Conservation (phyloP, 2,329 filamentous ascomycete species). For the Colletotrichum paranaense region DNA sequence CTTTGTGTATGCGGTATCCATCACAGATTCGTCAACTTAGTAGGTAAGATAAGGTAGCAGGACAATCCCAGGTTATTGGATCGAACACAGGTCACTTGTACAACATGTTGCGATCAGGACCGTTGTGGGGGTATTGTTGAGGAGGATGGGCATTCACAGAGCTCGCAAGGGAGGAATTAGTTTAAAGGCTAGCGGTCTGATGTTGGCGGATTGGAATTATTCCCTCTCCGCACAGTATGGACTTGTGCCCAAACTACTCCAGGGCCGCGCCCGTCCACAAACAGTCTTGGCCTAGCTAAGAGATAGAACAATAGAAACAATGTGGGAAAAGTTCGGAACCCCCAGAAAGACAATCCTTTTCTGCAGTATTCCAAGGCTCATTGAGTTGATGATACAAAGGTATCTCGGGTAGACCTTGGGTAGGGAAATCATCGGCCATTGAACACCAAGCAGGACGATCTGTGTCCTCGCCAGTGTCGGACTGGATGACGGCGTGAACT, state of each 20-base stretch:
- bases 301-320: background rate
- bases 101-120: background rate
- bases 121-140: background rate
- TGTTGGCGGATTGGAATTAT: background rate
- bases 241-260: background rate
- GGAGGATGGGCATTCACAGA: too few species aligned
- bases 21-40: background rate
- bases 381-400: too few species aligned
- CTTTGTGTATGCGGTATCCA: background rate
- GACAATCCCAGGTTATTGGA: background rate
- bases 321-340: background rate
- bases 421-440: too few species aligned
- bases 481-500: too few species aligned
- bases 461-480: too few species aligned
- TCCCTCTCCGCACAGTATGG: background rate
- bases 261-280: too few species aligned
- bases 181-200: background rate
- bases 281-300: background rate
- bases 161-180: too few species aligned
- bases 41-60: too few species aligned
- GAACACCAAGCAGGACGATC: too few species aligned
- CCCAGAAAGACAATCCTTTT: background rate
- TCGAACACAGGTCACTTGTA: background rate
- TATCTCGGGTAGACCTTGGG: too few species aligned
- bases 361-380: too few species aligned